A percentile compares a stretch with the other conserved stretches of the same genome.
Conservation (phyloP, 2,329 filamentous ascomycete genomes). For the Talaromyces sp. region DNA sequence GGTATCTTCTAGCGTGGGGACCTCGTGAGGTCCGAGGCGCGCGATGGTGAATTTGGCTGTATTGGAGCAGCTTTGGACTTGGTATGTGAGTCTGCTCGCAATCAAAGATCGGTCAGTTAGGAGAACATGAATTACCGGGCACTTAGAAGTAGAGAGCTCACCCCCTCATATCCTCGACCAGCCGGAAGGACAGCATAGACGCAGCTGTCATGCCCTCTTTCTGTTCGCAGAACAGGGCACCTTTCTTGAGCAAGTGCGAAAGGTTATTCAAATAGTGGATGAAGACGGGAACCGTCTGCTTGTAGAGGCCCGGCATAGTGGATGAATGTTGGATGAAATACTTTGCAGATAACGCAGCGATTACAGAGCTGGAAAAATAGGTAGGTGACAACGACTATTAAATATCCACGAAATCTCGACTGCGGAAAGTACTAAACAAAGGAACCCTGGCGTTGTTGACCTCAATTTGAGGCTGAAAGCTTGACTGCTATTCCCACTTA, state of each 20-base stretch:
- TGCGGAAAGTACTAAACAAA: not conserved
- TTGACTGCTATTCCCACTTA: no score
- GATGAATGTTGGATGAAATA: no score
- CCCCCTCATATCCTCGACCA: slow-evolving; percentile 46
- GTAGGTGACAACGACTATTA: not conserved
- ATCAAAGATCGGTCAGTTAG: not conserved
- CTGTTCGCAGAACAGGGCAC: slow-evolving; percentile 35
- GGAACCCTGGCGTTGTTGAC: no score
- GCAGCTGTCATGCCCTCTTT: slow-evolving; percentile 26
- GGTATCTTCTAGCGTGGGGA: slow-evolving; percentile 34
- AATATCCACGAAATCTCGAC: not conserved
- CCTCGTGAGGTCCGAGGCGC: slow-evolving; percentile 35
- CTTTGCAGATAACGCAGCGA: not conserved
- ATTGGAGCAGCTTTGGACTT: slow-evolving; percentile 41
- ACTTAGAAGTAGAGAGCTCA: not conserved
- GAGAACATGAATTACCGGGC: no score
- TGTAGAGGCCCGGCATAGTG: slow-evolving; percentile 22
- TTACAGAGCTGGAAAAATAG: not conserved
- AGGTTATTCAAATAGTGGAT: slow-evolving; percentile 42
- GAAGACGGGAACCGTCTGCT: slow-evolving; percentile 39
- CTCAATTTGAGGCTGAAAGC: no score
- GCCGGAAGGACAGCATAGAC: slow-evolving; percentile 35
- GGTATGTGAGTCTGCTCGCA: slow-evolving; percentile 36
- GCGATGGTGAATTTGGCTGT: slow-evolving; percentile 37
- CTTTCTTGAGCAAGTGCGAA: slow-evolving; percentile 42